Evolutionary conservation across 2,329 filamentous ascomycete genomes (phyloP).

Genomic region (Hortaea werneckii): DNA sequence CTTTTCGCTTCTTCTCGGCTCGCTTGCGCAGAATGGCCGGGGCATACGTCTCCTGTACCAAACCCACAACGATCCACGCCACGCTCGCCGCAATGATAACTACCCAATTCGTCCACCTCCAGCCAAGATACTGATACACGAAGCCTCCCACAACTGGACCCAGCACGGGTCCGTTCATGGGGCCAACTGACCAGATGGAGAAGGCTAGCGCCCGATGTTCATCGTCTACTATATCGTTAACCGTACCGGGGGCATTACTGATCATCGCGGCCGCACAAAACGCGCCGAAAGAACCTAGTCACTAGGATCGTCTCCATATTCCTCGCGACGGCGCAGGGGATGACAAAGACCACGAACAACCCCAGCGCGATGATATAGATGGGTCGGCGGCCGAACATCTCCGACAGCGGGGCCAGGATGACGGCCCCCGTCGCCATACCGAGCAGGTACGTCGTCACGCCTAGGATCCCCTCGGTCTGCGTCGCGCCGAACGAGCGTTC

Average conservation of each 20-base stretch:
- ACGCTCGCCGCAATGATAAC: conserved; percentile 60
- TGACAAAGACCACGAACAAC: conserved; percentile 56
- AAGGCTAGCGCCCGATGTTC: conserved; percentile 74
- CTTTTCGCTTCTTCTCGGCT: conserved; percentile 53
- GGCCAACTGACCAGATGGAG: conserved; percentile 72
- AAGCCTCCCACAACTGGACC: conserved; percentile 74
- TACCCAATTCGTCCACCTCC: conserved; percentile 76
- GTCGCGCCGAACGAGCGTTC: conserved; percentile 54
- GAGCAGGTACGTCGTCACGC: conserved; percentile 67
- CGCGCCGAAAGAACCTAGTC: conserved; percentile 61
- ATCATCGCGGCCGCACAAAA: conserved; percentile 69
- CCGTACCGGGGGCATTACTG: conserved; percentile 69
- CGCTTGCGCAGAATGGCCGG: conserved; percentile 60
- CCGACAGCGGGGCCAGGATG: conserved; percentile 62
- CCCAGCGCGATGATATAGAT: conserved; percentile 59
- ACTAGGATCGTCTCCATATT: conserved; percentile 60
- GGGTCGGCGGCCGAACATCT: conserved; percentile 56
- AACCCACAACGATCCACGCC: conserved; percentile 48
- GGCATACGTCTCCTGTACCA: conserved; percentile 65
- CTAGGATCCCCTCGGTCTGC: conserved; percentile 57
- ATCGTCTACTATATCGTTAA: conserved; percentile 73
- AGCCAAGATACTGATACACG: conserved; percentile 65
- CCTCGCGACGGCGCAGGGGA: conserved; percentile 61
- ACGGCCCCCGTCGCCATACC: conserved; percentile 64
- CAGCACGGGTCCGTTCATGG: conserved; percentile 58